Conservation (phyloP, 1,284 basidiomycete genomes). For the Cutaneotrichosporon sp. region DNA sequence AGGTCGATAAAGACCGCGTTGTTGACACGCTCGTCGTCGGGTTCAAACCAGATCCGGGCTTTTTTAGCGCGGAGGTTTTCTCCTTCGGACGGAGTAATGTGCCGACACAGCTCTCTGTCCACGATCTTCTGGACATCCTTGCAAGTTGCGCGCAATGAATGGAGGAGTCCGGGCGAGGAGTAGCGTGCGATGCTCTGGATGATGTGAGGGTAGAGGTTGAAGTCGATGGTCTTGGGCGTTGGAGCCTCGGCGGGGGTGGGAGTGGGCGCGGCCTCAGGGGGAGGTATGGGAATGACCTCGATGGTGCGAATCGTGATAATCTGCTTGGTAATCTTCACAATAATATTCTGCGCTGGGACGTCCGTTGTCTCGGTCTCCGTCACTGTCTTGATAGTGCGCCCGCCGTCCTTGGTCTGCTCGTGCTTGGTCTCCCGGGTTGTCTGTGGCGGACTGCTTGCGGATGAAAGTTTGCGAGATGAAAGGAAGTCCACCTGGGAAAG, state of each 20-base stretch:
- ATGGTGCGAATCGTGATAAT: not conserved
- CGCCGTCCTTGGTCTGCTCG: not conserved
- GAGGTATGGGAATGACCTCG: not conserved
- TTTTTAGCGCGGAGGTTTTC: not conserved
- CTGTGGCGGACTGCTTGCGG: not conserved
- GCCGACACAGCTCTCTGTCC: not conserved
- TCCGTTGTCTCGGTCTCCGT: not conserved
- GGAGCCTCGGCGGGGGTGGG: no score
- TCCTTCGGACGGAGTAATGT: not conserved
- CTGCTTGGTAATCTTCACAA: not conserved
- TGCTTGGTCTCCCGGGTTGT: not conserved
- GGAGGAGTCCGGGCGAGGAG: not conserved
- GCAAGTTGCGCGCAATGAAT: not conserved
- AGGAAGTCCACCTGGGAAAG: not conserved
- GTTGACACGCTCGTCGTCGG: not conserved
- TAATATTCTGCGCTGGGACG: not conserved
- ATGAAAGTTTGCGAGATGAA: not conserved
- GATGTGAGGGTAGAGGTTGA: not conserved
- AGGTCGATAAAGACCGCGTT: not conserved
- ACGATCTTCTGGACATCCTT: not conserved
- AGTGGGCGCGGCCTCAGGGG: no score
- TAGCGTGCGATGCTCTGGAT: not conserved
- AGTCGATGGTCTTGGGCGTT: not conserved
- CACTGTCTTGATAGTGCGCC: not conserved
- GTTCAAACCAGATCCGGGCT: not conserved